Percentiles rank a stretch among this genome's conserved stretches.
These are phyloP conservation scores for Gelatoporia subvermispora DNA, from an alignment of 768 basidiomycete species.

Conservation along the genomic window DNA sequence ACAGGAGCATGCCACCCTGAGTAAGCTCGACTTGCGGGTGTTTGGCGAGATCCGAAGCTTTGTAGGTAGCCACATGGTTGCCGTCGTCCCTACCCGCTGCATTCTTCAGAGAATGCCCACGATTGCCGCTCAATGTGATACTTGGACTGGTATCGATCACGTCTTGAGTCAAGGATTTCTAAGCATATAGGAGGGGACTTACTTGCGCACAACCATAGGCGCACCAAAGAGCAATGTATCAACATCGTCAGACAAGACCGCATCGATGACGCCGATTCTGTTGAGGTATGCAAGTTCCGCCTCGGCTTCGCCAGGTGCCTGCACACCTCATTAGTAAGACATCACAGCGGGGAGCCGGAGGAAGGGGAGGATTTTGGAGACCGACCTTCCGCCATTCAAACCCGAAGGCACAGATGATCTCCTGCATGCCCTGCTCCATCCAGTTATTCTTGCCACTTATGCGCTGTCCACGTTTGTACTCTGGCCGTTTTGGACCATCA, in stretches of 20 bases:
- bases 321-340: not conserved
- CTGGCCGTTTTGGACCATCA: constrained; percentile 82
- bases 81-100: constrained; percentile 69
- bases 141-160: constrained; percentile 44
- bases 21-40: constrained; percentile 48
- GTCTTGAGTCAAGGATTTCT: not conserved
- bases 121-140: constrained; percentile 68
- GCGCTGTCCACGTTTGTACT: constrained; percentile 72
- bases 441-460: constrained; percentile 58
- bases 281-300: constrained; percentile 90
- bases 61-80: constrained; percentile 51
- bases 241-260: constrained; percentile 87
- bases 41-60: constrained; percentile 35
- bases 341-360: constrained; percentile 18
- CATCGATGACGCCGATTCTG: constrained; percentile 77
- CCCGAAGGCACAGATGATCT: constrained; percentile 73
- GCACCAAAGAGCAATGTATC: constrained; percentile 92
- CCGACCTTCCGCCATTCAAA: constrained; percentile 71
- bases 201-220: constrained; percentile 81
- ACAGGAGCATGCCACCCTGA: constrained; percentile 67
- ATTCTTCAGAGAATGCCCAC: constrained; percentile 56
- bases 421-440: constrained; percentile 72
- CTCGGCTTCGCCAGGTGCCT: constrained; percentile 94
- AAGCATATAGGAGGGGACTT: constrained; percentile 10
- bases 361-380: too few species aligned